phyloP scores from a whole-genome alignment of 305 asterid genomes.

The Fraxinus xanthoxyloides region DNA sequence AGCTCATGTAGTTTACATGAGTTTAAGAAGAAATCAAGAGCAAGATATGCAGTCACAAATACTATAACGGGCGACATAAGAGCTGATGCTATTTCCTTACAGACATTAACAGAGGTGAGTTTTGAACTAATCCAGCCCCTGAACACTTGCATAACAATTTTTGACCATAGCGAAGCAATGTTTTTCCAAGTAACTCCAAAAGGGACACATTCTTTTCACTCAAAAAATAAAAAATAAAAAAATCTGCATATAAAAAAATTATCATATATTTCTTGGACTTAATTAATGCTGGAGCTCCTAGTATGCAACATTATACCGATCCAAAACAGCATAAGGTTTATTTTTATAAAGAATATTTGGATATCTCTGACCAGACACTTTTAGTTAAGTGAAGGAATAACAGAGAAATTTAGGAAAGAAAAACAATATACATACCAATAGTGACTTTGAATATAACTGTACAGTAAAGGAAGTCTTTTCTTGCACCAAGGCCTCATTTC shows the following conservation, averaged over 20 bases:
- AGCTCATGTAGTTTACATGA: background rate
- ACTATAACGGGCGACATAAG: background rate
- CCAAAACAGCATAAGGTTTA: background rate
- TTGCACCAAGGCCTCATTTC: constrained; percentile 94
- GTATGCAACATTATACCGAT: background rate
- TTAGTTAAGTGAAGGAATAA: constrained; percentile 20
- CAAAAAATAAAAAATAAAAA: background rate
- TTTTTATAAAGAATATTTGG: background rate
- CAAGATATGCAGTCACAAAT: background rate
- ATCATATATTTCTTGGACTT: background rate
- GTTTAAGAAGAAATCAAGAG: background rate
- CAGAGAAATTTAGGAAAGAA: constrained; percentile 5
- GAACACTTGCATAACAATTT: background rate
- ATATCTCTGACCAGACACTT: constrained; percentile 7
- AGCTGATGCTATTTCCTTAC: background rate
- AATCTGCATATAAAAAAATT: background rate
- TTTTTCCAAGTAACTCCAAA: background rate
- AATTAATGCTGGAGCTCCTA: background rate
- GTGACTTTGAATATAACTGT: constrained; percentile 88
- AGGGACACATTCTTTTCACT: background rate
- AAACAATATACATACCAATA: constrained; percentile 70
- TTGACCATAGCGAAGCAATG: background rate
- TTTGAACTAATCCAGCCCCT: background rate
- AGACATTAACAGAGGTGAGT: background rate
- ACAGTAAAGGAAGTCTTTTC: constrained; percentile 83